phyloP scores from a whole-genome alignment of 768 basidiomycete genomes.

The Hygrophoropsis aurantiaca region DNA sequence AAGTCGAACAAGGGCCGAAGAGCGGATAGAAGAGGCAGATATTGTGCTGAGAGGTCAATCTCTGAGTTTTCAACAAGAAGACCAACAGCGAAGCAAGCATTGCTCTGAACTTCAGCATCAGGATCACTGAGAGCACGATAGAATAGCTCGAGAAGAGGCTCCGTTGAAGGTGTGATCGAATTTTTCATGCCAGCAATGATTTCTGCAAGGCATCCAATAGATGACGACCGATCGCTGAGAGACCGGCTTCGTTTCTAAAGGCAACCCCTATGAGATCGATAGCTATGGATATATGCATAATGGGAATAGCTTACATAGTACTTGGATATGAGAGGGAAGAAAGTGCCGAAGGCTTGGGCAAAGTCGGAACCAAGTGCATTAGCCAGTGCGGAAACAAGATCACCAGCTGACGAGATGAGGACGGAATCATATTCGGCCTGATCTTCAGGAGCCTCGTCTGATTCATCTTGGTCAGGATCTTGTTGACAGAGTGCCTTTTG shows the following conservation, averaged over 20 bases:
- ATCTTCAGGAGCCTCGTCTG: slow-evolving; percentile 82
- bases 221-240: slow-evolving; percentile 86
- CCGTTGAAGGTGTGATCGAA: slow-evolving; percentile 82
- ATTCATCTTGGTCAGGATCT: slow-evolving; percentile 90
- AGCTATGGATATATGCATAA: not conserved
- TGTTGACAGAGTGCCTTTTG: slow-evolving; percentile 96
- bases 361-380: slow-evolving; percentile 86
- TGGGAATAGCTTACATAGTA: slow-evolving; percentile 71
- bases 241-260: slow-evolving; percentile 81
- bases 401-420: slow-evolving; percentile 89
- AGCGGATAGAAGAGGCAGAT: slow-evolving; percentile 70
- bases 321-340: slow-evolving; percentile 86
- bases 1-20: slow-evolving; percentile 82
- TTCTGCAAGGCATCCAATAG: slow-evolving; percentile 93
- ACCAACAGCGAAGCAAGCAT: slow-evolving; percentile 92
- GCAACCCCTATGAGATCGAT: not conserved
- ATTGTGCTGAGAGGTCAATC: slow-evolving; percentile 80
- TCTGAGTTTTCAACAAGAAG: slow-evolving; percentile 87
- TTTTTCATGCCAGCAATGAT: slow-evolving; percentile 90
- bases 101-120: slow-evolving; percentile 93
- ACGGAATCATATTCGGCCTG: slow-evolving; percentile 97
- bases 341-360: slow-evolving; percentile 74
- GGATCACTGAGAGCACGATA: slow-evolving; percentile 77
- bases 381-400: slow-evolving; percentile 89
- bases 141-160: slow-evolving; percentile 80